These are phyloP conservation scores for Castanea sativa DNA, from an alignment of 306 rosid genomes.

Conservation along the genomic window DNA sequence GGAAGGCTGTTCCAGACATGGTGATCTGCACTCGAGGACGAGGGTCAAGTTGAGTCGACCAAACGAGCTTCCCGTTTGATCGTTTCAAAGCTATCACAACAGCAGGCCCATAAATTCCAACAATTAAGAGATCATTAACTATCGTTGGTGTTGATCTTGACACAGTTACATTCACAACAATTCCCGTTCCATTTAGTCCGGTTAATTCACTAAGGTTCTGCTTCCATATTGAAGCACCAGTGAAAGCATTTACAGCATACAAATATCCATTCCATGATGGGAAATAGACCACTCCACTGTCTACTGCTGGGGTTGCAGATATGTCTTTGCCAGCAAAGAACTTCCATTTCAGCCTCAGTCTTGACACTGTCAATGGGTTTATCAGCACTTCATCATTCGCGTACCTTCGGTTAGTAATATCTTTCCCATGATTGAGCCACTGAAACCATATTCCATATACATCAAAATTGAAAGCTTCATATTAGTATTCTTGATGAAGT, in stretches of 20 bases:
- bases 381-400: conserved; percentile 18
- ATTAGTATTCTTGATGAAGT: neutral
- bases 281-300: conserved; percentile 31
- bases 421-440: conserved; percentile 43
- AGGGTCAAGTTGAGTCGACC: conserved; percentile 29
- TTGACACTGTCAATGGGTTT: conserved; percentile 18
- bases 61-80: conserved; percentile 28
- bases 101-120: conserved; percentile 41
- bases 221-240: conserved; percentile 29
- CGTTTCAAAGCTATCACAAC: conserved; percentile 28
- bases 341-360: conserved; percentile 23
- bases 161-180: conserved; percentile 32
- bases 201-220: conserved; percentile 29
- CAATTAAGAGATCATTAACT: conserved; percentile 19
- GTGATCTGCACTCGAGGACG: conserved; percentile 30
- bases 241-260: conserved; percentile 28
- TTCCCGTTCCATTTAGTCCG: conserved; percentile 30
- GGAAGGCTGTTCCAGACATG: conserved; percentile 32
- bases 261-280: conserved; percentile 47
- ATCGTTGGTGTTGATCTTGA: conserved; percentile 36
- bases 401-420: conserved; percentile 26
- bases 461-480: neutral
- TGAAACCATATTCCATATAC: neutral
- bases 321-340: conserved; percentile 35
- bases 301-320: conserved; percentile 35